Percentiles rank a stretch among this genome's conserved stretches.
phyloP scores from a whole-genome alignment of 129 eudicot genomes.

The Artemisia annua region DNA sequence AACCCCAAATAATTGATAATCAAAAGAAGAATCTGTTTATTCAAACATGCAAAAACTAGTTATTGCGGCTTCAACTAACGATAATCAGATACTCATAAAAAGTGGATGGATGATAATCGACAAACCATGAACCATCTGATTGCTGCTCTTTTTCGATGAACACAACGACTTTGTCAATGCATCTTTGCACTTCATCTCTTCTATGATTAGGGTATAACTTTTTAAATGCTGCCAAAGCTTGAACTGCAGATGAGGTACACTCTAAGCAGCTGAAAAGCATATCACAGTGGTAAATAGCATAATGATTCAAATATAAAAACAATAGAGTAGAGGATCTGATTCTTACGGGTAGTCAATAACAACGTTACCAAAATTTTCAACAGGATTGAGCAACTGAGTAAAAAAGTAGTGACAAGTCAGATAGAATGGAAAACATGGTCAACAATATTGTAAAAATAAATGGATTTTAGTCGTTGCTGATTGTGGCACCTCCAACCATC shows the following conservation, averaged over 20 bases:
- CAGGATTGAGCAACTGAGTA: conserved; percentile 81
- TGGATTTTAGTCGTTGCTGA: neutral
- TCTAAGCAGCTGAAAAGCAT: conserved; percentile 6
- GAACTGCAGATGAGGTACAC: conserved; percentile 8
- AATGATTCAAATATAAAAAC: neutral
- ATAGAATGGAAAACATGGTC: no score
- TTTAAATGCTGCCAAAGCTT: conserved; percentile 15
- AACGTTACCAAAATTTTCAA: conserved; percentile 92
- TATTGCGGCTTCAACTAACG: no score
- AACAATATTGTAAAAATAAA: conserved; percentile 8
- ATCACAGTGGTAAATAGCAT: neutral
- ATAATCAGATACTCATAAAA: no score
- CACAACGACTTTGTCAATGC: conserved; percentile 5
- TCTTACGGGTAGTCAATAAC: conserved; percentile 20
- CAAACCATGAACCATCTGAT: conserved; percentile 21
- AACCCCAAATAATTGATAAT: no score
- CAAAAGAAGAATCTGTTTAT: no score
- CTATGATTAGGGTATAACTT: conserved; percentile 12
- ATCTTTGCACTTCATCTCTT: conserved; percentile 11
- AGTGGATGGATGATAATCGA: neutral
- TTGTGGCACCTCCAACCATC: conserved; percentile 76
- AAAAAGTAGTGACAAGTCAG: no score
- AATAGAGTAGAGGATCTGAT: neutral
- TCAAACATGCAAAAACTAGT: no score
- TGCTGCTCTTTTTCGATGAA: conserved; percentile 11